phyloP scores from a whole-genome alignment of 2,329 filamentous ascomycete species.

The Arthroderma sp. region DNA sequence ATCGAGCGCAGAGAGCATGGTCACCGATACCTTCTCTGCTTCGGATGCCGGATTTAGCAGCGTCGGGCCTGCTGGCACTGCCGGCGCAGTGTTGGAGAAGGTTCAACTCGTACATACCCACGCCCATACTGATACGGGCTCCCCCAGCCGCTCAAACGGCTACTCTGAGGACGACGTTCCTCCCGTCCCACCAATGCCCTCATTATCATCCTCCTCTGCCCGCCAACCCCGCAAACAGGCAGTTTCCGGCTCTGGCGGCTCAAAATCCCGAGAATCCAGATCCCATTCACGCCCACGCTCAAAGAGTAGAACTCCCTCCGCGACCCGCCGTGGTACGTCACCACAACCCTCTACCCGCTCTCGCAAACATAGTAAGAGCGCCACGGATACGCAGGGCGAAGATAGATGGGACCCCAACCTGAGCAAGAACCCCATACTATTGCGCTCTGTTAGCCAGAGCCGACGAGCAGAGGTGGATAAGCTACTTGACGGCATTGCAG shows the following conservation, averaged over 20 bases:
- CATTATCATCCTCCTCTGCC: conserved; percentile 2
- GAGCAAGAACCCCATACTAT: conserved; percentile 19
- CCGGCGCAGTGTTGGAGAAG: neutral
- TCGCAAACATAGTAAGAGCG: neutral
- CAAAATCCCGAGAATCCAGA: neutral
- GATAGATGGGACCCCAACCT: conserved; percentile 14
- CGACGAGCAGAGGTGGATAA: conserved; percentile 26
- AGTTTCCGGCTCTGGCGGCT: neutral
- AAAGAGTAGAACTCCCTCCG: neutral
- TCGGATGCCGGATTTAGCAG: conserved; percentile 24
- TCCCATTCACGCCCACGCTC: neutral
- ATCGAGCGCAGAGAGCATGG: conserved; percentile 37
- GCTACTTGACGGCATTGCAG: conserved; percentile 28
- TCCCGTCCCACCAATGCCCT: conserved; percentile 37
- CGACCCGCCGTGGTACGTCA: neutral
- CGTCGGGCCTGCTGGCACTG: neutral
- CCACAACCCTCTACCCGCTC: neutral
- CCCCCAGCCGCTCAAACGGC: neutral
- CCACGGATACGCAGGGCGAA: neutral
- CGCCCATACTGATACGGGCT: neutral
- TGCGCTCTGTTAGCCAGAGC: conserved; percentile 11
- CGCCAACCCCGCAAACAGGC: neutral
- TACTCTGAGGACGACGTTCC: conserved; percentile 26
- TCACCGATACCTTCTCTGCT: conserved; percentile 29
- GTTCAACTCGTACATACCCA: neutral